Base-by-base conservation (phyloP, 495 filamentous ascomycete genomes). In the Rhypophila decipiens region DNA sequence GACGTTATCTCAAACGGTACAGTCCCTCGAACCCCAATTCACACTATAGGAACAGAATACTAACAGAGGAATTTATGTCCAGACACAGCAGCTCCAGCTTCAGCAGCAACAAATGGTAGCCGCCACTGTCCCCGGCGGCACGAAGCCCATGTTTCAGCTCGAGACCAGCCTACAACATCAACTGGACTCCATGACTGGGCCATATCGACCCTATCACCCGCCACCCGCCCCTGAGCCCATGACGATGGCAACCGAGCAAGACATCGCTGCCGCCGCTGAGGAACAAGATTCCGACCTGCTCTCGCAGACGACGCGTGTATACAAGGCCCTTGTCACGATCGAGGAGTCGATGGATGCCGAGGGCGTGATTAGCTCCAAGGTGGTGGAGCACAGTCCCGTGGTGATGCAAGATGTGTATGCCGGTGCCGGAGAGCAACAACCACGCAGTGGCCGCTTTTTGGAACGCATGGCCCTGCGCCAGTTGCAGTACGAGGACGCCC, bases 271-370 rank as follows among this genome's bases (percentile, higher is more conserved):
- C 39, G 49, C 52, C 20, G 55, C 59, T 44, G 64, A 72, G 41
- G 59, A 73, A 57, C 52, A 61, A 40, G 57, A 57, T 44, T 51
- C 50, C 23, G 44, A 48, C 23, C 42, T 66, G 10, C 53, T 67
- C 35, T 51, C 60, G 22, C 53, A 66, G 4, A 71, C 71, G 34
- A 75, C 80, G 54, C 80, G 80, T 44, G 73, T 77, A 42, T 95
- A 87, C 69, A 89, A 84, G 49, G 84, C 88, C 41, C 79, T 86
- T 39, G 76, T 96, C 50, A 88, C 86, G 4, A 84, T 96, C 52
- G 81, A 86, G 59, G 86, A 96, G 69, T 82, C 79, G 23, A 82
- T 80, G 4, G 72, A 84, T 51, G 70, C 81, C 20, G 71, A 84
- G 53, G 90, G 90, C 24, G 71, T 83, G 56, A 77, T 83, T n/a